Base-by-base conservation (phyloP, 306 rosid species). In the Rosa rugosa region DNA sequence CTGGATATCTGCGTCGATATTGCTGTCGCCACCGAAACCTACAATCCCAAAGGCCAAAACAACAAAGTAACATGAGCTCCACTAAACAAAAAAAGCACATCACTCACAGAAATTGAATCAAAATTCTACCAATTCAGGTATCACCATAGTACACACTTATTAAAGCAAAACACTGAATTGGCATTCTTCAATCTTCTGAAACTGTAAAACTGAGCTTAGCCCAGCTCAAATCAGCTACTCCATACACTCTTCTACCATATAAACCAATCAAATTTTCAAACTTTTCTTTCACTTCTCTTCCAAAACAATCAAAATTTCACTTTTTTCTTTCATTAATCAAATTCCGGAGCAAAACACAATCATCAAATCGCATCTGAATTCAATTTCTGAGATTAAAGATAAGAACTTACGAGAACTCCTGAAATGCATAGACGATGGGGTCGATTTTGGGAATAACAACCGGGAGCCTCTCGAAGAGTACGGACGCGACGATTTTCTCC, bases 381-480 rank as follows among this genome's bases (percentile, higher is more conserved):
- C 62, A 8, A n/a, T 20, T 56, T 4, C 9, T 8, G 64, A 11
- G 12, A 57, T 2, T 3, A 3, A 51, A 27, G 41, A 78, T 51
- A 41, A 75, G 49, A 46, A 69, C 87, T 79, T 78, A 92, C 99
- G 94, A 85, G 88, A 91, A 95, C 85, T 92, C 99, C 78, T 87
- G 97, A 83, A 92, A 95, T 2, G 98, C 96, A 75, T 95, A 95
- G 80, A 91, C 91, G 40, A 80, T 84, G 40, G 99, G 99, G 87
- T 95, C 91, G 75, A 95, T 85, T 84, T 91, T 91, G 82, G 98
- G 97, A 80, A 95, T 89, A 64, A 92, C 93, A 41, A 93, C 94
- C 0, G 99, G 99, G 80, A 93, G 75, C 85, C 99, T 88, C 90
- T 95, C 99, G 80, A 95, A 91, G 73, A 95, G 92, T 45, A 95